Evolutionary conservation across 2,329 filamentous ascomycete species (phyloP), one percentile per base, ranked within the genome.

Genomic region (Westerdykella aurantiaca): DNA sequence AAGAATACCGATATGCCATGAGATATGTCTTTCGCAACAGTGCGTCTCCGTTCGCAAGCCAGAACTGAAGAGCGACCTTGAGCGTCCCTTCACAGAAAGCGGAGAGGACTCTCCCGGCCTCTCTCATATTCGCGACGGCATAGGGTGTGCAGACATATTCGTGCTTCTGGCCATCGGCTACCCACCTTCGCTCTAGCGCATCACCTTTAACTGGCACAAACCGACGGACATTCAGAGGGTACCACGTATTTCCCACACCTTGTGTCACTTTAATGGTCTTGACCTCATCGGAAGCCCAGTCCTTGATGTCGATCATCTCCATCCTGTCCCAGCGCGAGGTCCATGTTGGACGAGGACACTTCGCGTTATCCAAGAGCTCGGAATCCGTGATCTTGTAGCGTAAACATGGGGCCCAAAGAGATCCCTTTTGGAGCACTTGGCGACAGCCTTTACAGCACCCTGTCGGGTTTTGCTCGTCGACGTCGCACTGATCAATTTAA

Each of bases 1-100:
- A 29, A 18, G 42, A 44, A 22, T 44, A 44, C 14, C 29, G 35
- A 23, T 44, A 44, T 17, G 42, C 42, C 42, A 39, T 44, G 6
- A n/a, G 31, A 22, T 44, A 44, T n/a, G 42, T 44, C 23, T 21
- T 34, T 5, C 35, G n/a, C 9, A 44, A 18, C 2, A 44, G 14
- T 12, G 29, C 11, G 25, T 44, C 42, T n/a, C 17, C 31, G 7
- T 39, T 21, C 4, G 38, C 35, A 29, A 44, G 31, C 16, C 31
- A 44, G n/a, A 23, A 31, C 7, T 23, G 10, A 13, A 44, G 38
- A n/a, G 35, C 42, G 13, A 21, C 23, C 14, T 18, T 14, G 23
- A 44, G 35, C 7, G 42, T 39, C 4, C 31, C 25, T 14, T 44
- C 37, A 4, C 18, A 29, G 23, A 31, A 44, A 5, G 38, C 10